A percentile compares a stretch with the other conserved stretches of the same genome.
These are phyloP conservation scores for Seiridium cupressi DNA, from an alignment of 2,329 filamentous ascomycete genomes.

Conservation along the genomic window DNA sequence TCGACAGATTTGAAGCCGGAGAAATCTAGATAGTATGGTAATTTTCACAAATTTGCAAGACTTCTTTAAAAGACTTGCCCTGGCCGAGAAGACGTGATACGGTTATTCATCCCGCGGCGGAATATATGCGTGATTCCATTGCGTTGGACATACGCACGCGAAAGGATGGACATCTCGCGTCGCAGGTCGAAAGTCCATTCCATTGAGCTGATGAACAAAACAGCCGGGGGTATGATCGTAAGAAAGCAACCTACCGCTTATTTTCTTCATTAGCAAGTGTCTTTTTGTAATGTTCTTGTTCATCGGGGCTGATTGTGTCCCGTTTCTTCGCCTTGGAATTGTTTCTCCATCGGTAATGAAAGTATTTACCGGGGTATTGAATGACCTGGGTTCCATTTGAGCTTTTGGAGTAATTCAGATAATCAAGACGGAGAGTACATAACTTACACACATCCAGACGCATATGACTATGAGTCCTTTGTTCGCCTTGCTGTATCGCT, in stretches of 20 bases:
- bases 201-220: too few species aligned
- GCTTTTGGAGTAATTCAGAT: neutral
- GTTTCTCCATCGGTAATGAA: constrained; percentile 38
- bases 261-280: constrained; percentile 44
- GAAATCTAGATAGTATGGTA: too few species aligned
- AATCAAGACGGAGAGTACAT: neutral
- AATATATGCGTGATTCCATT: too few species aligned
- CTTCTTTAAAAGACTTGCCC: too few species aligned
- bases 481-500: constrained; percentile 36
- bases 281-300: constrained; percentile 40
- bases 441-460: constrained; percentile 38
- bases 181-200: too few species aligned
- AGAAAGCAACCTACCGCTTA: constrained; percentile 30
- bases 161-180: too few species aligned
- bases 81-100: too few species aligned
- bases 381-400: constrained; percentile 14
- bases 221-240: too few species aligned
- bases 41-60: too few species aligned
- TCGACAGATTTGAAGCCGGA: too few species aligned
- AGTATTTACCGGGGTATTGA: constrained; percentile 34
- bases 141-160: too few species aligned
- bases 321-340: constrained; percentile 33
- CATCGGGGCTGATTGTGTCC: constrained; percentile 35
- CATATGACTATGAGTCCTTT: constrained; percentile 31
- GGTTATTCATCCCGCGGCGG: too few species aligned